Evolutionary conservation across 352 stramenopile genomes (phyloP).

Genomic region (Aphanomyces cochlioides): DNA sequence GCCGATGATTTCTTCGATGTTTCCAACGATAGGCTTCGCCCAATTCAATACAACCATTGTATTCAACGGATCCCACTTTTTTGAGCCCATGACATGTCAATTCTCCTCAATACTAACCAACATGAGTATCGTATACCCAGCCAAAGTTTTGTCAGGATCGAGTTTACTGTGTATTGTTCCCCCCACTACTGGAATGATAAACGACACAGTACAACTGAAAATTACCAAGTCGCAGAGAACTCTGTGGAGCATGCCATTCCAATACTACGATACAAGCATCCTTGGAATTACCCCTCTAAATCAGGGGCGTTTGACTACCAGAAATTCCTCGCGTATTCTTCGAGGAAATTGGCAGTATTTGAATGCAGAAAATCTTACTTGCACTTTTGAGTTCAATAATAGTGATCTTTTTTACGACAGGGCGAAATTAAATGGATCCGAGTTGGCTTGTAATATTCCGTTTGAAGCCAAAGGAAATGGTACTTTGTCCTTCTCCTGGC

Average conservation of each 20-base stretch:
- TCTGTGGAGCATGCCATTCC: background rate
- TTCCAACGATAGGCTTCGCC: background rate
- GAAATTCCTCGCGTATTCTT: background rate
- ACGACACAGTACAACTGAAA: background rate
- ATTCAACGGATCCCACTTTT: background rate
- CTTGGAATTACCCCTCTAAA: background rate
- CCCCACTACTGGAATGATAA: too few relatives aligned
- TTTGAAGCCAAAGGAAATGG: background rate
- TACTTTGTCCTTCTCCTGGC: background rate
- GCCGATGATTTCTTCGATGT: background rate
- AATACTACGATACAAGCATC: background rate
- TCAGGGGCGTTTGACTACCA: background rate
- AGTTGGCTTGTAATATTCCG: background rate
- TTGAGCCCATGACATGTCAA: background rate
- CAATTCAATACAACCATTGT: slow-evolving; percentile 12
- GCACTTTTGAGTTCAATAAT: background rate
- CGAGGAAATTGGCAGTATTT: slow-evolving; percentile 4
- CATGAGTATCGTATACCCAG: background rate
- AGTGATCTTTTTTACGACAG: too few relatives aligned
- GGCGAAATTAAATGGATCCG: background rate
- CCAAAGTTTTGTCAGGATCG: background rate
- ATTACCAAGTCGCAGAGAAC: background rate
- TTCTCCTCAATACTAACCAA: background rate
- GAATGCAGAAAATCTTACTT: background rate
- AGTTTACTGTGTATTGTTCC: too few relatives aligned